Base-by-base conservation (phyloP, 2,329 filamentous ascomycete genomes). In the Paecilomyces sp. region DNA sequence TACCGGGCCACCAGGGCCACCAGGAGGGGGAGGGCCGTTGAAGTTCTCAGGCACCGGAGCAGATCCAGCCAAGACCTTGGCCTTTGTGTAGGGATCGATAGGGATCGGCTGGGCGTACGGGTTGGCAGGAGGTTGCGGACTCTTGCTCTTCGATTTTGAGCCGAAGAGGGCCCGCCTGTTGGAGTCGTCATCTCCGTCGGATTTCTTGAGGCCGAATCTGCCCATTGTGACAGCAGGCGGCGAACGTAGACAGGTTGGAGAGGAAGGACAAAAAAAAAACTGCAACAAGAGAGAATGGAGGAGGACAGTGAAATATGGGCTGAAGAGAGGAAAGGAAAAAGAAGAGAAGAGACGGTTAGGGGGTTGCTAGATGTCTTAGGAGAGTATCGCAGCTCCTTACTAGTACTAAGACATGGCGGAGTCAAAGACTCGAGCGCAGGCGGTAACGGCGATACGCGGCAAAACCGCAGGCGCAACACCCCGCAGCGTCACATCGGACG, bases 151-250 rank as follows among this genome's bases (percentile, higher is more conserved):
- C 56, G 78, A 80, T 63, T 80, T 76, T 64, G 77, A 77, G 64
- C 83, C 83, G 66, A 87, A 87, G 33, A 87, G 81, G n/a, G 83
- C 82, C 59, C 76, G 77, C 71, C 83, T 82, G 70, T 77, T 80
- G 47, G 74, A 74, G 60, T 82, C 76, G 55, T 82, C 80, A 63
- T 82, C 82, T 67, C 76, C 80, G 62, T 78, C 77, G 62, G 77
- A 80, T 70, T 85, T 86, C 70, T 83, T 84, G 65, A 84, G 77
- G 47, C 72, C 68, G 58, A 68, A 67, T 34, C 66, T 68, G 50
- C 62, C 62, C 67, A 69, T 69, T 55, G 15, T 63, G 59, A n/a
- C 36, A 7, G 25, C 8, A 7, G 25, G 3, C 22, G 12, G 50
- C 41, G 22, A 55, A 25, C 30, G 11, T 3, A n/a, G 28, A 22